Evolutionary conservation across 768 basidiomycete genomes (phyloP), one percentile per base, ranked within the genome.

Genomic region (Mycena latifolia): DNA sequence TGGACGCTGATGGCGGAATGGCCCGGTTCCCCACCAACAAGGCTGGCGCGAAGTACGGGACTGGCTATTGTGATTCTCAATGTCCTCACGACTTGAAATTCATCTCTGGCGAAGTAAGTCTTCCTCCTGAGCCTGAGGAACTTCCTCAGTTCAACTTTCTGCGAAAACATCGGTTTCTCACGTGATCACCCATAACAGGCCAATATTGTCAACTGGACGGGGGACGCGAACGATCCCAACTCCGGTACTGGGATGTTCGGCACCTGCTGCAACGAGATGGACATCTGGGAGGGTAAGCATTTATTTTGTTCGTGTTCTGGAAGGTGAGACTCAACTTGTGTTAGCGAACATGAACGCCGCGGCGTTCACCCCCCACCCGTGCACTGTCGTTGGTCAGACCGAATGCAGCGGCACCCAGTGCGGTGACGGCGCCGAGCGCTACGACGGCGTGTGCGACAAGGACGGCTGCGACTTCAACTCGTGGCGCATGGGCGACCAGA

Each of bases 381-480:
- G 86, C 77, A 75, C 76, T 27, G 73, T 76, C 66, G 63, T 68
- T 33, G 82, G 80, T 37, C 81, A 78, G 3, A 63, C 54, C 25
- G 2, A 20, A n/a, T 88, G 86, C 81, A 65, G 70, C 28, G 84
- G 83, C 41, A 77, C 72, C 55, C 74, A 78, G 41, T 85, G 84
- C 67, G 78, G 78, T 57, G 76, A 74, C 67, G 67, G 57, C 31
- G 65, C 45, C 69, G 71, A 78, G 71, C 77, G 84, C 61, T 80
- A 83, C 73, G 75, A 72, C 69, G 81, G 81, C 47, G 72, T 84
- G 39, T 88, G 87, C 76, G 86, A 88, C 76, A 78, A 79, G 66
- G 85, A 85, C 68, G 86, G 87, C 51, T 88, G 87, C 76, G 87
- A 88, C 72, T 88, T 86, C 82, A 88, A 87, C 84, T 85, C 86